Evolutionary conservation across 1,139 yeast genomes (phyloP).

Genomic region (Diutina neorugosa): DNA sequence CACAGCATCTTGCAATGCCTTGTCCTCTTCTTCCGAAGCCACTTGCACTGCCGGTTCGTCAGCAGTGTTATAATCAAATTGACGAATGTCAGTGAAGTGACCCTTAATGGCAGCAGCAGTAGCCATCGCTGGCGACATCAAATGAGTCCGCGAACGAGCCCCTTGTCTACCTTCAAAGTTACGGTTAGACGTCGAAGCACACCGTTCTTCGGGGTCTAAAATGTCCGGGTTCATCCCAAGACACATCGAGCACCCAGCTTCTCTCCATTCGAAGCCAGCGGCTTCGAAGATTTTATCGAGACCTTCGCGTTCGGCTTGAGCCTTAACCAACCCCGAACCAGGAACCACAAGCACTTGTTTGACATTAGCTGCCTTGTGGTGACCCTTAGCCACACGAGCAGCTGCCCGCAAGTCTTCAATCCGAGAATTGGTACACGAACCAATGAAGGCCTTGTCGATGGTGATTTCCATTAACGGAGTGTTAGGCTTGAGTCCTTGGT

Average conservation of each 20-base stretch:
- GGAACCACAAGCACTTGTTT: conserved; percentile 87
- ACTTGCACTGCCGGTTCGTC: conserved; percentile 54
- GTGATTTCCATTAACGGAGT: conserved; percentile 62
- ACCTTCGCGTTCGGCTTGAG: conserved; percentile 91
- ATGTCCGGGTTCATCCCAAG: conserved; percentile 99
- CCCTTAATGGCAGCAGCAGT: conserved; percentile 97
- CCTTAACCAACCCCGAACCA: conserved; percentile 90
- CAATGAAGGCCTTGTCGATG: conserved; percentile 90
- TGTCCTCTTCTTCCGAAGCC: conserved; percentile 39
- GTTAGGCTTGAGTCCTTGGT: conserved; percentile 84
- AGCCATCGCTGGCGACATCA: conserved; percentile 99
- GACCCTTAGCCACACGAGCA: conserved; percentile 85
- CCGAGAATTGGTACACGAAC: conserved; percentile 96
- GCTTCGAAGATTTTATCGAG: conserved; percentile 78
- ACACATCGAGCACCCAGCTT: conserved; percentile 99
- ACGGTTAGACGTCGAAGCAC: conserved; percentile 97
- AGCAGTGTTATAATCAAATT: conserved; percentile 47
- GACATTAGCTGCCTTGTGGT: conserved; percentile 72
- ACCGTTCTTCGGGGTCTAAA: conserved; percentile 85
- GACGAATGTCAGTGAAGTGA: conserved; percentile 82
- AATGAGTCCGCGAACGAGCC: conserved; percentile 89
- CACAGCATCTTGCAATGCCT: conserved; percentile 53
- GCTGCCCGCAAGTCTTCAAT: conserved; percentile 95
- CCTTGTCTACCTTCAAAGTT: conserved; percentile 99
- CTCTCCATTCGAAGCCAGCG: conserved; percentile 98